Base-by-base conservation (phyloP, 106 monocot species). In the Amphibolis antarctica region DNA sequence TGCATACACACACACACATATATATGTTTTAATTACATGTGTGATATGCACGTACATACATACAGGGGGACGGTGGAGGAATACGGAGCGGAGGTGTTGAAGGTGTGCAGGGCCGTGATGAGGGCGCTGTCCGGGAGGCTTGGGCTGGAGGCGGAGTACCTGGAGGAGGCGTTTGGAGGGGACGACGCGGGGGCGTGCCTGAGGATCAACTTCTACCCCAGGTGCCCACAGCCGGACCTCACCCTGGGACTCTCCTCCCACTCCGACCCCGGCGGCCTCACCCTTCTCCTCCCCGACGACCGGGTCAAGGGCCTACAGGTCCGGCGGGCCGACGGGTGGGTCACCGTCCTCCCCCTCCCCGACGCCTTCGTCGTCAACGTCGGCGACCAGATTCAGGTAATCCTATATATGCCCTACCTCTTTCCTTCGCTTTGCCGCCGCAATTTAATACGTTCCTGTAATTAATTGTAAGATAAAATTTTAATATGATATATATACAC, bases 51-150 rank as follows among this genome's bases (percentile, higher is more conserved):
- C n/a, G n/a, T n/a, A n/a, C n/a, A n/a, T n/a, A n/a, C n/a, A 62
- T 47, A 4, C 12, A 83, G 87, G 71, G 80, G 74, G 11, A 72
- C 70, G 6, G 69, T 63, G 5, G 76, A 80, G 19, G 82, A 88
- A 76, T 88, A 88, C 47, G 78, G 73, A 1, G 10, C 26, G 5
- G 75, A 82, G 49, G 17, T 81, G 77, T 10, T 54, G 48, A 73
- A 51, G 44, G 24, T 92, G 4, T 76, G 78, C 5, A 56, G 56
- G 14, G 28, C 9, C 18, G 15, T 92, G 68, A 78, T 88, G 85
- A 67, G 48, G 70, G 62, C 68, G 12, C 30, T 92, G n/a, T 88
- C 92, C 0, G 0, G 30, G 31, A 22, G 36, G 4, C 29, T 66
- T 12, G 65, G 65, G 27, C 52, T 66, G 51, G 51, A 21, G n/a